Percentiles rank a stretch among this genome's conserved stretches.
Evolutionary conservation across 2,329 filamentous ascomycete genomes (phyloP).

Genomic region (Curvularia sp.): DNA sequence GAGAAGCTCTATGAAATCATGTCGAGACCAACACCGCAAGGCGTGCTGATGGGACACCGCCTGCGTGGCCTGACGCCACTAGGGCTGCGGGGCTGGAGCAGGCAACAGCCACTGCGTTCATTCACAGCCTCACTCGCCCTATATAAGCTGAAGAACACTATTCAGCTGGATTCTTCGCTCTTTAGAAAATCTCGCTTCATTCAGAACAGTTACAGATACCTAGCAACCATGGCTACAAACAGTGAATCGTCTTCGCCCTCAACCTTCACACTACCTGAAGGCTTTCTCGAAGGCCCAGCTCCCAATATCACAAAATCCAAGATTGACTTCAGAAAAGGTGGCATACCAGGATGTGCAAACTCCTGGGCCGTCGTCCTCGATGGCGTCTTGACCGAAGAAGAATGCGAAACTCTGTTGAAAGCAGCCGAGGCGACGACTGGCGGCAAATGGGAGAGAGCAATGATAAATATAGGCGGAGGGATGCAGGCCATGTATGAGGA

Average conservation of each 20-base stretch:
- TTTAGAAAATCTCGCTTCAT: neutral
- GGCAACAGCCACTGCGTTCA: slow-evolving; percentile 10
- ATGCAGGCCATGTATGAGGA: slow-evolving; percentile 64
- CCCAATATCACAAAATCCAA: slow-evolving; percentile 55
- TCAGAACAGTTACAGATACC: neutral
- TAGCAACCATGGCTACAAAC: slow-evolving; percentile 9
- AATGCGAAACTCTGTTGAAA: slow-evolving; percentile 60
- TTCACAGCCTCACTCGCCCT: slow-evolving; percentile 2
- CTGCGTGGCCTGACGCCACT: neutral
- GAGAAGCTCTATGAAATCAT: neutral
- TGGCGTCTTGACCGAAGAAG: slow-evolving; percentile 65
- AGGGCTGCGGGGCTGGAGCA: neutral
- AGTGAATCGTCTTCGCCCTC: slow-evolving; percentile 4
- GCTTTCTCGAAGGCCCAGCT: slow-evolving; percentile 58
- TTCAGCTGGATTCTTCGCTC: neutral
- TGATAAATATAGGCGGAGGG: slow-evolving; percentile 71
- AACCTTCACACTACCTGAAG: slow-evolving; percentile 52
- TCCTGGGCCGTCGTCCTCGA: slow-evolving; percentile 69
- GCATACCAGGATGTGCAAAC: slow-evolving; percentile 61
- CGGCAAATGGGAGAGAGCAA: slow-evolving; percentile 68
- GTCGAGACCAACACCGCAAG: neutral
- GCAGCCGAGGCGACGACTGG: slow-evolving; percentile 41
- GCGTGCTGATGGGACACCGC: neutral
- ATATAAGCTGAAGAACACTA: neutral
- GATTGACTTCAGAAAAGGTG: slow-evolving; percentile 61